phyloP scores from a whole-genome alignment of 2,329 filamentous ascomycete genomes.

The Ophiostoma montium region DNA sequence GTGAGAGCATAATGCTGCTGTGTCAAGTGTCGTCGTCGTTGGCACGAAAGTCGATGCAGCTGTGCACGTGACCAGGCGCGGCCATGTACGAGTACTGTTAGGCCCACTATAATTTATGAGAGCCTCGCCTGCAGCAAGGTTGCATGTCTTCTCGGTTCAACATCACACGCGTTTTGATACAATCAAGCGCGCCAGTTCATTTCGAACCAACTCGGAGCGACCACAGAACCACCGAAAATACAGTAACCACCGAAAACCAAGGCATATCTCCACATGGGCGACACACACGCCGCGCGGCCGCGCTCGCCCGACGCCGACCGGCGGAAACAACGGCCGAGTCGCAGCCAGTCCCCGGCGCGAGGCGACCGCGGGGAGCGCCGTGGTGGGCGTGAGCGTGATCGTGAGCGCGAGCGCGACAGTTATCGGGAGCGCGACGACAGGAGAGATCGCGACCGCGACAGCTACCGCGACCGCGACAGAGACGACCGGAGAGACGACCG shows the following conservation, averaged over 20 bases:
- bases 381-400: not conserved
- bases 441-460: conserved; percentile 8
- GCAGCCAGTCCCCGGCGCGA: conserved; percentile 6
- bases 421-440: conserved; percentile 2
- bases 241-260: no score
- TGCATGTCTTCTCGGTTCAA: no score
- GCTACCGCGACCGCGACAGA: conserved; percentile 7
- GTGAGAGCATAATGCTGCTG: not conserved
- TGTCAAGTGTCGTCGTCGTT: not conserved
- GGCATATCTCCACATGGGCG: not conserved
- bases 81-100: not conserved
- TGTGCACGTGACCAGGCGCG: not conserved
- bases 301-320: conserved; percentile 1
- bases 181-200: no score
- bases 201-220: no score
- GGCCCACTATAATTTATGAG: not conserved
- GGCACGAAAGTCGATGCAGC: not conserved
- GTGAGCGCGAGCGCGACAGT: no score
- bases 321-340: conserved; percentile 2
- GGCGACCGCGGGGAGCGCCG: not conserved
- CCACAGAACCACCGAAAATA: no score
- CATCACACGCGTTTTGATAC: no score
- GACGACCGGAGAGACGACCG: not conserved
- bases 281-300: conserved; percentile 1
- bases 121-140: not conserved